phyloP scores from a whole-genome alignment of 1,139 yeast genomes.

The Magnusiomyces paraingens region DNA sequence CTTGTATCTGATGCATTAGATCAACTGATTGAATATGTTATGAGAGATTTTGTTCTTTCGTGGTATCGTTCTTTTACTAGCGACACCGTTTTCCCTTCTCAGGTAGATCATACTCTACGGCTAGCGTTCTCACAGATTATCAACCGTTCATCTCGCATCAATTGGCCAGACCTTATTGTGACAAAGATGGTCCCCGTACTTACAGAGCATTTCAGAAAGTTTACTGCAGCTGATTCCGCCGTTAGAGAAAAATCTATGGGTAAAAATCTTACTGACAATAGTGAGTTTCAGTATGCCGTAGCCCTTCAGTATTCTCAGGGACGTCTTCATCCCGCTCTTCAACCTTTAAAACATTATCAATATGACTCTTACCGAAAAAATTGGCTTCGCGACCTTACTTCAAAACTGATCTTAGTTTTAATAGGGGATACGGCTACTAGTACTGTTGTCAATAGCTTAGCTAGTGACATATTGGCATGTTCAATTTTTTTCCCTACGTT shows the following conservation, averaged over 20 bases:
- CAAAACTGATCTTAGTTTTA: slow-evolving; percentile 44
- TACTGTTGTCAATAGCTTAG: slow-evolving; percentile 43
- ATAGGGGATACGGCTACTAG: slow-evolving; percentile 50
- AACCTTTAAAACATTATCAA: slow-evolving; percentile 41
- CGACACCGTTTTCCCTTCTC: slow-evolving; percentile 42
- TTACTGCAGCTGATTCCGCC: slow-evolving; percentile 44
- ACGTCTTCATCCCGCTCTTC: slow-evolving; percentile 51
- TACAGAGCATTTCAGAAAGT: slow-evolving; percentile 57
- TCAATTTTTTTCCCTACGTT: slow-evolving; percentile 51
- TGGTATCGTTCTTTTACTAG: slow-evolving; percentile 57
- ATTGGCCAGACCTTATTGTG: slow-evolving; percentile 53
- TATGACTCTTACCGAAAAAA: slow-evolving; percentile 45
- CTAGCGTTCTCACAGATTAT: slow-evolving; percentile 40
- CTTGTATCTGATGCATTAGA: slow-evolving; percentile 49
- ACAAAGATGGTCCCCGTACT: slow-evolving; percentile 56
- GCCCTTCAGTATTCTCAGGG: slow-evolving; percentile 54
- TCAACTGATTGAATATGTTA: slow-evolving; percentile 45
- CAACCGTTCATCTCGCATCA: slow-evolving; percentile 39
- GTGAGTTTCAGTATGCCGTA: slow-evolving; percentile 49
- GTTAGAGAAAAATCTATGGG: slow-evolving; percentile 27
- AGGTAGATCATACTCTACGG: slow-evolving; percentile 46
- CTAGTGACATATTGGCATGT: slow-evolving; percentile 59
- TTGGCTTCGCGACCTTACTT: slow-evolving; percentile 44
- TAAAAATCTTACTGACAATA: slow-evolving; percentile 35
- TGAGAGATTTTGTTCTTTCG: slow-evolving; percentile 53